phyloP scores from a whole-genome alignment of 495 filamentous ascomycete species.

The Aspergillus sparsus region DNA sequence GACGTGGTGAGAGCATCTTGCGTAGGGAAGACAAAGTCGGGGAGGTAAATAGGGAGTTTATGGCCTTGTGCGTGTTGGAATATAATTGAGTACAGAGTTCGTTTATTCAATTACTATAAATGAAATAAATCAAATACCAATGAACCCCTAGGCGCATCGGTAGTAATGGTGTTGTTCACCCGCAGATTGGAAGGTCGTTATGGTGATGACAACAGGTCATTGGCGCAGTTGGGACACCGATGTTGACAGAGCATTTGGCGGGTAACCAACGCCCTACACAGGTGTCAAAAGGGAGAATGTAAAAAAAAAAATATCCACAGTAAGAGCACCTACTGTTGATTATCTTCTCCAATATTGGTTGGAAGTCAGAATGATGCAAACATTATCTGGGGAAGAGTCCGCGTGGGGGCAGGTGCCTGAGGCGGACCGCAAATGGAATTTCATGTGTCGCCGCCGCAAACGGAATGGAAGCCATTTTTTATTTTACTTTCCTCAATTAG shows the following conservation, averaged over 20 bases:
- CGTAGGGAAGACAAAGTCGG: neutral
- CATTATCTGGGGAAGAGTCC: constrained; percentile 2
- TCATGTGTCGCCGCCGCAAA: too few relatives aligned
- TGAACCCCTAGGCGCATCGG: constrained; percentile 9
- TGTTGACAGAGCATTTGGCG: constrained; percentile 23
- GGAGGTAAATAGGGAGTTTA: neutral
- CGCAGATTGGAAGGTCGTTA: neutral
- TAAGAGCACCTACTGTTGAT: neutral
- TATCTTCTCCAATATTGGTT: too few relatives aligned
- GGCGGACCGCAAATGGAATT: neutral
- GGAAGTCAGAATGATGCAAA: too few relatives aligned
- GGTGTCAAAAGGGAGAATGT: neutral
- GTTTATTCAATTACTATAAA: too few relatives aligned
- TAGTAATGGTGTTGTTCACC: constrained; percentile 2
- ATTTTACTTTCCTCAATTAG: too few relatives aligned
- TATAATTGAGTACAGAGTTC: neutral
- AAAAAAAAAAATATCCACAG: neutral
- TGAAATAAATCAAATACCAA: neutral
- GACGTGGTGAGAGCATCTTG: constrained; percentile 71
- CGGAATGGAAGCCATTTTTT: too few relatives aligned
- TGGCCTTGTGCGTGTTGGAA: neutral
- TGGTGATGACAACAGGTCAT: constrained; percentile 21
- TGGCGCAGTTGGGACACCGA: constrained; percentile 22
- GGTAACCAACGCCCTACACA: neutral
- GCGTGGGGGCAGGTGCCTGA: neutral